Evolutionary conservation across 1,284 basidiomycete genomes (phyloP).

Genomic region (Boletellus deceptivus): DNA sequence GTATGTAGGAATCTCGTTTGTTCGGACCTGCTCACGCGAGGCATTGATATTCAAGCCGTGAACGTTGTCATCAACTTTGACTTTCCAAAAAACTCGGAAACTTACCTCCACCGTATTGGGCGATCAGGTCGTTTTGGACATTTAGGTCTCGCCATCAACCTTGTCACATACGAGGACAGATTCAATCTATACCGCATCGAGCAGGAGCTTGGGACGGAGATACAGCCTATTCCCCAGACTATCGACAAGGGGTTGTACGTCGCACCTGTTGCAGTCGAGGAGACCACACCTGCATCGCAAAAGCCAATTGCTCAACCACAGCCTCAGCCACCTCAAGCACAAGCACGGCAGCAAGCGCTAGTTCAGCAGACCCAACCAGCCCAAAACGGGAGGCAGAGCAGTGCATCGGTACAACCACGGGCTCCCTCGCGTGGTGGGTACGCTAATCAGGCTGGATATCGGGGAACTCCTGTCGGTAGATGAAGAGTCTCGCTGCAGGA

Average conservation of each 20-base stretch:
- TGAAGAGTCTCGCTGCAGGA: conserved; percentile 14
- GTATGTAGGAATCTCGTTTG: conserved; percentile 98
- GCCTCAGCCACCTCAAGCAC: conserved; percentile 29
- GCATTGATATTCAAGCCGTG: conserved; percentile 99
- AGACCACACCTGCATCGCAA: conserved; percentile 42
- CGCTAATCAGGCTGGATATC: conserved; percentile 25
- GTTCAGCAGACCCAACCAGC: conserved; percentile 20
- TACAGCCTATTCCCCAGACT: conserved; percentile 89
- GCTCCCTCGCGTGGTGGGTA: conserved; percentile 22
- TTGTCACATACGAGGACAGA: conserved; percentile 94
- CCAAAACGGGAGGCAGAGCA: conserved; percentile 33
- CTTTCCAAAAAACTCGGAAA: conserved; percentile 98
- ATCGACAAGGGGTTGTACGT: conserved; percentile 96
- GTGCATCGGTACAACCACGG: conserved; percentile 20
- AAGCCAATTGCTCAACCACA: conserved; percentile 32
- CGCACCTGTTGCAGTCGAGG: conserved; percentile 58
- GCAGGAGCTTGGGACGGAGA: conserved; percentile 97
- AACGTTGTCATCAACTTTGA: conserved; percentile 99
- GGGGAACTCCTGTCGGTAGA: conserved; percentile 29
- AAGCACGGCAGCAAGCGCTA: conserved; percentile 23
- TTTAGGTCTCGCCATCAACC: conserved; percentile 94
- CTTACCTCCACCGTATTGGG: conserved; percentile 96
- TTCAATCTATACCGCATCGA: conserved; percentile 99
- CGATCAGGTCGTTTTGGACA: conserved; percentile 98
- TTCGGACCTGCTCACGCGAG: conserved; percentile 93